phyloP scores from a whole-genome alignment of 139 green algal species.

The Zygnema circumcarinatum region DNA sequence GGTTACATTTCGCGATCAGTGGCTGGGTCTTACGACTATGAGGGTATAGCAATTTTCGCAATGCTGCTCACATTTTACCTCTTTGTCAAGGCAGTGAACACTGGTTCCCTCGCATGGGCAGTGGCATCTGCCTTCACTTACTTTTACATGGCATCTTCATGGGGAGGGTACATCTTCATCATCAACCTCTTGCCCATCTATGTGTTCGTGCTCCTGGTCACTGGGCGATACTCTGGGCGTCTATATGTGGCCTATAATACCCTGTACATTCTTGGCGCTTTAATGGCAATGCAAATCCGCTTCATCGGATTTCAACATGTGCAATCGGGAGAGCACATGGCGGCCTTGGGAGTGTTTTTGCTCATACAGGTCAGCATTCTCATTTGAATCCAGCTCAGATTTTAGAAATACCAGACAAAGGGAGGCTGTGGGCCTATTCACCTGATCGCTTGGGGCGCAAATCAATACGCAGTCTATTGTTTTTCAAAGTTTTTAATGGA shows the following conservation, averaged over 20 bases:
- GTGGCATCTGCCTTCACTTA: conserved; percentile 68
- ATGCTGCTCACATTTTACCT: conserved; percentile 76
- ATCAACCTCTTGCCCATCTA: conserved; percentile 97
- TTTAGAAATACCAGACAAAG: too few species aligned
- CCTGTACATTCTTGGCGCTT: conserved; percentile 61
- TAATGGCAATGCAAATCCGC: conserved; percentile 67
- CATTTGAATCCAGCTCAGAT: too few species aligned
- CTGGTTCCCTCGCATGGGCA: conserved; percentile 56
- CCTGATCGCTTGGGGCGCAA: background rate
- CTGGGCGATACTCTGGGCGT: conserved; percentile 53
- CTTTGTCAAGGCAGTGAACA: conserved; percentile 66
- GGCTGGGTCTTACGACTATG: conserved; percentile 76
- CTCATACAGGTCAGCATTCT: conserved; percentile 68
- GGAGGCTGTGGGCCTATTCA: background rate
- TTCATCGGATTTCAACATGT: conserved; percentile 65
- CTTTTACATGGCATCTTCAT: conserved; percentile 78
- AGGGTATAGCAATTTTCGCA: conserved; percentile 92
- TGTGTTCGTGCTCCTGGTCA: conserved; percentile 79
- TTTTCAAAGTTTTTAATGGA: background rate
- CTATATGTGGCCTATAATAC: conserved; percentile 62
- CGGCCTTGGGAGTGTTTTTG: conserved; percentile 63
- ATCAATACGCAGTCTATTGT: background rate
- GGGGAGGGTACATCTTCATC: conserved; percentile 98
- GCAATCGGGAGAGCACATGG: conserved; percentile 67
- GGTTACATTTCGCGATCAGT: conserved; percentile 78